Evolutionary conservation across 2,329 filamentous ascomycete species (phyloP).

Genomic region (Diaporthe sp.): DNA sequence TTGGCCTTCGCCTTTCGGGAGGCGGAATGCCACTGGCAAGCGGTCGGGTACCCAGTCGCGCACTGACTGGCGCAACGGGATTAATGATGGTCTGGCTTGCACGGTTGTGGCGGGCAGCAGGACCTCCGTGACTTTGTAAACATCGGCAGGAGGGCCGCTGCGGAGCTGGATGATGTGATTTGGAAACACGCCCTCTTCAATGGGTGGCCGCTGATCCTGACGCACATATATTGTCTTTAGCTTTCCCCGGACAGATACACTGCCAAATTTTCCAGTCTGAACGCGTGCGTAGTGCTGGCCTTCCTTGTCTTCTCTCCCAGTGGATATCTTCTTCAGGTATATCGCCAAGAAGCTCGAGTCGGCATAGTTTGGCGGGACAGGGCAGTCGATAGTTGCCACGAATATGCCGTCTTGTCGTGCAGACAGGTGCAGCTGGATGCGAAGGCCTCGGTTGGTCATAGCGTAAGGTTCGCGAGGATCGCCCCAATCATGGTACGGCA

Average conservation of each 20-base stretch:
- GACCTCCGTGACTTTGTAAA: conserved; percentile 17
- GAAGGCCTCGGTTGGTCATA: conserved; percentile 46
- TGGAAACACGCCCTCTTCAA: conserved; percentile 41
- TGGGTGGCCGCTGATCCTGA: conserved; percentile 41
- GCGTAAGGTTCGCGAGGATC: conserved; percentile 45
- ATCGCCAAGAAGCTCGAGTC: conserved; percentile 47
- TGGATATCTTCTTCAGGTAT: conserved; percentile 46
- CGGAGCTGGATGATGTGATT: conserved; percentile 41
- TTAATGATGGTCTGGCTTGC: not conserved
- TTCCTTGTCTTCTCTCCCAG: conserved; percentile 35
- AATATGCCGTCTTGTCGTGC: conserved; percentile 41
- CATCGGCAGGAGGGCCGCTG: conserved; percentile 34
- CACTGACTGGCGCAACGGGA: conserved; percentile 17
- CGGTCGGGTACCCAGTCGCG: conserved; percentile 17
- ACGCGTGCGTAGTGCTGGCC: conserved; percentile 46
- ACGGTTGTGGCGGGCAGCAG: not conserved
- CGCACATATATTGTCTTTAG: conserved; percentile 46
- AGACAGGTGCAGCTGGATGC: conserved; percentile 44
- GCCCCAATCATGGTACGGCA: conserved; percentile 49
- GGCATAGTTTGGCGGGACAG: conserved; percentile 47
- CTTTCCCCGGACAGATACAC: conserved; percentile 41
- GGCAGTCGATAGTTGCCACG: conserved; percentile 49
- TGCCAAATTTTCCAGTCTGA: conserved; percentile 40
- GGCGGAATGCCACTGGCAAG: conserved; percentile 20
- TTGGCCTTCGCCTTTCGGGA: conserved; percentile 14